phyloP scores from a whole-genome alignment of 306 rosid genomes.

The Fragaria iinumae region DNA sequence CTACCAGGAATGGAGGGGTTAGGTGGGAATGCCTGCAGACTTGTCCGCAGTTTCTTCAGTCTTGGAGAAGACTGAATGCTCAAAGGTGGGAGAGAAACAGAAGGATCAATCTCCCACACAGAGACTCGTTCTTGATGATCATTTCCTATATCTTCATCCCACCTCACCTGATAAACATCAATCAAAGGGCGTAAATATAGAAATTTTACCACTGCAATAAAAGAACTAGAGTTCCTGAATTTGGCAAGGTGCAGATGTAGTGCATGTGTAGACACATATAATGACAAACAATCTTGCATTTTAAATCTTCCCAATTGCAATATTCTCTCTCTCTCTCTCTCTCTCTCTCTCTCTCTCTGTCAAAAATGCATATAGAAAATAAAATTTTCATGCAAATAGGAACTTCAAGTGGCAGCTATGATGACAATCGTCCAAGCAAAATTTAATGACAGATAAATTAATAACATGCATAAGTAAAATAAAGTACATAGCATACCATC shows the following conservation, averaged over 20 bases:
- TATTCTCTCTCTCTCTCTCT: no score
- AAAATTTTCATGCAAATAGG: neutral
- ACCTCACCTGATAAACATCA: constrained; percentile 62
- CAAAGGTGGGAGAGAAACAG: constrained; percentile 76
- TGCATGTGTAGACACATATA: neutral
- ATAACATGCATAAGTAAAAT: neutral
- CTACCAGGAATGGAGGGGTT: constrained; percentile 63
- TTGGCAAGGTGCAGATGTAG: neutral
- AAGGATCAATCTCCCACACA: constrained; percentile 92
- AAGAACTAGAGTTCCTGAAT: constrained; percentile 4
- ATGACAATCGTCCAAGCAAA: neutral
- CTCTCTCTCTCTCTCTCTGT: no score
- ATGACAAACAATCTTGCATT: neutral
- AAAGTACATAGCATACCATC: constrained; percentile 50
- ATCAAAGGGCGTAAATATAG: constrained; percentile 21
- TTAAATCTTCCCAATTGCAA: neutral
- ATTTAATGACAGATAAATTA: neutral
- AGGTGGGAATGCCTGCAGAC: constrained; percentile 58
- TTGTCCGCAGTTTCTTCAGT: constrained; percentile 84
- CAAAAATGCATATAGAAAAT: neutral
- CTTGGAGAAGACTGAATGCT: constrained; percentile 90
- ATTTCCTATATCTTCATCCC: constrained; percentile 78
- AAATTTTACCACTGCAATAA: constrained; percentile 2
- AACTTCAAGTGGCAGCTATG: neutral
- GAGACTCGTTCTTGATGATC: constrained; percentile 77